A percentile compares a stretch with the other conserved stretches of the same genome.
Evolutionary conservation across 257 asterid genomes (phyloP).

Genomic region (Scutellaria barbata): DNA sequence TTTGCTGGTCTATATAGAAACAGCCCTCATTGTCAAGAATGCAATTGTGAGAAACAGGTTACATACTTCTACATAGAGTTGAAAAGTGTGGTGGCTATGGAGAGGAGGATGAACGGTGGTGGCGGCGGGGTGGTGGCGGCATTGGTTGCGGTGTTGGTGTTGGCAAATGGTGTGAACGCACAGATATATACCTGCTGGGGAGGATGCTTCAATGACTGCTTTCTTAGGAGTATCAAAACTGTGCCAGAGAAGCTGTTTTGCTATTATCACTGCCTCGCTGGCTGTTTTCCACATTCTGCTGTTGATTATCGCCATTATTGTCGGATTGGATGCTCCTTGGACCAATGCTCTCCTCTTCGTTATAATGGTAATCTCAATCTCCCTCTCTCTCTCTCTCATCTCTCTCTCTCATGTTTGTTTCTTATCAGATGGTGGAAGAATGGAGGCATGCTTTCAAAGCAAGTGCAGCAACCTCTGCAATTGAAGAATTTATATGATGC

Average conservation of each 20-base stretch:
- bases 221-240: not conserved
- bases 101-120: not conserved
- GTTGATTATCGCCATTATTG: slow-evolving; percentile 16
- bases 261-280: slow-evolving; percentile 18
- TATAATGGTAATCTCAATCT: too few species aligned
- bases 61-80: not conserved
- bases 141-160: not conserved
- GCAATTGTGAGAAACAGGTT: not conserved
- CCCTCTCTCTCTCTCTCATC: too few species aligned
- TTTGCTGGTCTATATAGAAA: slow-evolving; percentile 14
- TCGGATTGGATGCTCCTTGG: slow-evolving; percentile 31
- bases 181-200: slow-evolving; percentile 29
- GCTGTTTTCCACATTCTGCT: slow-evolving; percentile 13
- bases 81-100: slow-evolving; percentile 1
- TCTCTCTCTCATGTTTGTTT: too few species aligned
- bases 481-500: too few species aligned
- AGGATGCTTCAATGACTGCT: slow-evolving; percentile 29
- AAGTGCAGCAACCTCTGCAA: too few species aligned
- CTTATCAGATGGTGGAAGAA: too few species aligned
- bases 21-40: not conserved
- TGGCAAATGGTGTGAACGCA: slow-evolving; percentile 18
- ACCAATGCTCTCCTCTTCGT: slow-evolving; percentile 19
- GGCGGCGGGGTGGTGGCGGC: not conserved
- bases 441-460: too few species aligned
- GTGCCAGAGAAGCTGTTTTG: slow-evolving; percentile 3